These are phyloP conservation scores for Fusarium compactum DNA, from an alignment of 2,329 filamentous ascomycete genomes.

Conservation along the genomic window DNA sequence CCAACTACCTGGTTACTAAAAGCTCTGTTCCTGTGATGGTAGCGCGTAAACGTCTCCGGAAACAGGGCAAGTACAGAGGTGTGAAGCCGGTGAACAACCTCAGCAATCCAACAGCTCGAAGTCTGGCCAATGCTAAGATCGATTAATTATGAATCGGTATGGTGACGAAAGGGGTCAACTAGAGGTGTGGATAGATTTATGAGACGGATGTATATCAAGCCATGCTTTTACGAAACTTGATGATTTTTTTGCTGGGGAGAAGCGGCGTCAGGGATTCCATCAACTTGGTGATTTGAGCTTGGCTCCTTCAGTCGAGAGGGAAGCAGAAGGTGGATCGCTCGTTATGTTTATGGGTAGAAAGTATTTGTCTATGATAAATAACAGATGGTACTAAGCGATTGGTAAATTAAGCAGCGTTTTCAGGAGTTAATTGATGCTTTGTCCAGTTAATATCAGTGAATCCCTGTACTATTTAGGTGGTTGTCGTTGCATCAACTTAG, in stretches of 20 bases:
- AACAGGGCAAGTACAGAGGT: slow-evolving; percentile 85
- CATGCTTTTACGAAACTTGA: slow-evolving; percentile 28
- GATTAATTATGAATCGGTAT: slow-evolving; percentile 62
- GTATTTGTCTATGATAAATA: neutral
- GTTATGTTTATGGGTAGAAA: slow-evolving; percentile 17
- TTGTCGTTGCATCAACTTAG: slow-evolving; percentile 10
- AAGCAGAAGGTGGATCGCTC: slow-evolving; percentile 9
- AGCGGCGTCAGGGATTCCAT: slow-evolving; percentile 18
- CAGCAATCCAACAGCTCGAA: slow-evolving; percentile 73
- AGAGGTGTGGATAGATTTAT: slow-evolving; percentile 1
- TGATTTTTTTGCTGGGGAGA: slow-evolving; percentile 17
- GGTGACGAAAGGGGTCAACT: neutral
- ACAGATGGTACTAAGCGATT: neutral
- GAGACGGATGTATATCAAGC: slow-evolving; percentile 1
- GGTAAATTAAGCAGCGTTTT: neutral
- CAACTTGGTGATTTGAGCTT: neutral
- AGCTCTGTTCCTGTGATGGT: slow-evolving; percentile 99
- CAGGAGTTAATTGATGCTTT: neutral
- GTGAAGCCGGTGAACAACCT: slow-evolving; percentile 86
- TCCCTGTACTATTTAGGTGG: neutral
- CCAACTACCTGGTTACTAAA: slow-evolving; percentile 97
- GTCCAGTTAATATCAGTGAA: neutral
- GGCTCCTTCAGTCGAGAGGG: slow-evolving; percentile 1
- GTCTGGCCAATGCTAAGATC: slow-evolving; percentile 79
- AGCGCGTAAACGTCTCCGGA: slow-evolving; percentile 87